These are phyloP conservation scores for Saccharomyces hybrid DNA, from an alignment of 1,139 yeast genomes.

Conservation along the genomic window DNA sequence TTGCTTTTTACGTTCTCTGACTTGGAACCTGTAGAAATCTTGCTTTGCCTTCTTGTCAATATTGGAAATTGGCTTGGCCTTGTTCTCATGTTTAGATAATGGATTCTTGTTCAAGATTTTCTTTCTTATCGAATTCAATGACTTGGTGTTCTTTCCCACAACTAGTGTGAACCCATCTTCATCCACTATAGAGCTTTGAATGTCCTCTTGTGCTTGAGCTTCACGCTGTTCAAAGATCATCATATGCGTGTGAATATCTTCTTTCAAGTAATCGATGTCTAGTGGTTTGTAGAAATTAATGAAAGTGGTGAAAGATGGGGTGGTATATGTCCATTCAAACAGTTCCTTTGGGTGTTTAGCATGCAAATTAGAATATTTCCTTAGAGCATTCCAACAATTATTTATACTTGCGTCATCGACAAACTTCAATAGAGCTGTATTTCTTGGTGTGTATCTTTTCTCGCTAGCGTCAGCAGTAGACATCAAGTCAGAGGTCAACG, in stretches of 20 bases:
- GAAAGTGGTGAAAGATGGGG: conserved; percentile 28
- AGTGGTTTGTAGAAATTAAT: conserved; percentile 31
- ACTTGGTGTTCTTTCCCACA: conserved; percentile 77
- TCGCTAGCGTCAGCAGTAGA: conserved; percentile 31
- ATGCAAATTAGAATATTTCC: conserved; percentile 36
- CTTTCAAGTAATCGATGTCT: conserved; percentile 29
- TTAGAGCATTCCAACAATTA: conserved; percentile 56
- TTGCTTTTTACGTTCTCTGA: conserved; percentile 84
- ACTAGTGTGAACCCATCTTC: conserved; percentile 92
- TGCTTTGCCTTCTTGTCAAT: conserved; percentile 72
- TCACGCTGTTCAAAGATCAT: conserved; percentile 66
- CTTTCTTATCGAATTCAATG: conserved; percentile 36
- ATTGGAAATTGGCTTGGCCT: conserved; percentile 33
- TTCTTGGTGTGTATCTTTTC: conserved; percentile 48
- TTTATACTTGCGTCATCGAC: conserved; percentile 68
- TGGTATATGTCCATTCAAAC: conserved; percentile 29
- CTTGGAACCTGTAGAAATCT: conserved; percentile 93
- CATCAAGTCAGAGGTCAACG: conserved; percentile 54
- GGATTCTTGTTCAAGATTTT: conserved; percentile 30
- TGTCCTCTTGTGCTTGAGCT: conserved; percentile 51
- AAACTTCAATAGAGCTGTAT: conserved; percentile 66
- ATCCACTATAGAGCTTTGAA: conserved; percentile 60
- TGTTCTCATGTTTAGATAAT: conserved; percentile 28
- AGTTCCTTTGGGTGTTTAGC: conserved; percentile 12
- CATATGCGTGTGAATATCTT: conserved; percentile 36